Base-by-base conservation (phyloP, 2,329 filamentous ascomycete genomes). In the Alternaria sp. region DNA sequence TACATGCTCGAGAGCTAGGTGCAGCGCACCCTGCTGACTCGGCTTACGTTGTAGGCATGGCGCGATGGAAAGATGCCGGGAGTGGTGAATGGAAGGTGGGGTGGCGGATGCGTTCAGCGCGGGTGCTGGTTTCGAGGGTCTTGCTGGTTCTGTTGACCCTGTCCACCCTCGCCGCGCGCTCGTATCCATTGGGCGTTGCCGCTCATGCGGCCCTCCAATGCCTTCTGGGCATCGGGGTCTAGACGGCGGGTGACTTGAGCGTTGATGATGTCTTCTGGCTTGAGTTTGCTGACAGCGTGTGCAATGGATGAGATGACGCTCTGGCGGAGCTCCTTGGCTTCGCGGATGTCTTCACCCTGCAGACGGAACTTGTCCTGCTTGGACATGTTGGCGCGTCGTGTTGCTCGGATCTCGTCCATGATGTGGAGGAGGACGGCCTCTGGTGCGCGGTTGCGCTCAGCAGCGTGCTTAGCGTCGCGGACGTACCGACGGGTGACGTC, bases 401-500 rank as follows among this genome's bases (percentile, higher is more conserved):
- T 88, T 66, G 89, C 88, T 74, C 92, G 92, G 75, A 99, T 96
- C 83, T 98, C 96, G 71, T 94, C 90, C 82, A 96, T 91, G 67
- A 97, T 93, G 84, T 94, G 94, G 15, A 97, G 86, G 65, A 98
- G 86, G 6, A 97, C 95, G 67, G 96, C 92, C 79, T 99, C 96
- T 0, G 95, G 89, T 70, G 92, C 94, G 71, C 89, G 88, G 69
- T 86, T 93, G 68, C 96, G 90, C 66, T 92, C 89, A n/a, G 87
- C 84, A 32, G 92, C 90, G 71, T 92, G 86, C 69, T 90, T 89
- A 64, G 84, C 85, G 80, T 93, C 92, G 71, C 91, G 91, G 46
- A 89, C 87, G 72, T 90, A 90, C 69, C 88, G 86, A 47, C 88
- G 84, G n/a, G 88, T 90, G 66, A 90, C 88, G 74, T 90, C 88